Evolutionary conservation across 257 asterid genomes (phyloP).

Genomic region (Hygrophila difformis): DNA sequence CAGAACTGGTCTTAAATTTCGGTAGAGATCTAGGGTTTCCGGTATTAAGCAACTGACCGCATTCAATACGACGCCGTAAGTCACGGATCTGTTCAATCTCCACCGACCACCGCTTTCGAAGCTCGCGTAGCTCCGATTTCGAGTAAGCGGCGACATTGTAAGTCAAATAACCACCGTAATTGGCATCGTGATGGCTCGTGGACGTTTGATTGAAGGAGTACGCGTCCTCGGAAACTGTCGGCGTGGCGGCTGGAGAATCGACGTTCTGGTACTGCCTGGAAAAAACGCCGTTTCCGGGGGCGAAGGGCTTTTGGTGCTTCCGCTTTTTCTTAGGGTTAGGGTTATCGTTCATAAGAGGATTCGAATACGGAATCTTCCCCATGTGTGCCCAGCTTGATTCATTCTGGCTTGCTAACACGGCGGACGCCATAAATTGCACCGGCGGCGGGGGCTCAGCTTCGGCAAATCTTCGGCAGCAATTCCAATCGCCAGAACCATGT

Average conservation of each 20-base stretch:
- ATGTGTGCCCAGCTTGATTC: constrained; percentile 61
- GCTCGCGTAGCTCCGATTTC: constrained; percentile 30
- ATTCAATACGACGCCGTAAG: constrained; percentile 41
- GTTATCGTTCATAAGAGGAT: constrained; percentile 37
- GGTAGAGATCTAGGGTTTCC: constrained; percentile 32
- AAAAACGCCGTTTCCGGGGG: constrained; percentile 22
- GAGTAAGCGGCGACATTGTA: constrained; percentile 29
- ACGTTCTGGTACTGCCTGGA: constrained; percentile 2
- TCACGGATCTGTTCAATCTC: constrained; percentile 53
- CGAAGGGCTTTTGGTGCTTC: constrained; percentile 38
- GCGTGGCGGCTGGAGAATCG: constrained; percentile 41
- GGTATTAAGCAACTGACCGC: constrained; percentile 30
- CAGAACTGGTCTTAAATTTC: constrained; percentile 29
- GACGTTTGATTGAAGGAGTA: constrained; percentile 51
- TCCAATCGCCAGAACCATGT: constrained; percentile 29
- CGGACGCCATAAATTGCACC: constrained; percentile 57
- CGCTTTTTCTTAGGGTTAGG: constrained; percentile 49
- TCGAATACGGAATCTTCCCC: constrained; percentile 49
- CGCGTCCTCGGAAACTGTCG: constrained; percentile 60
- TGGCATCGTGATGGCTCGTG: constrained; percentile 23
- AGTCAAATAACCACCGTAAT: constrained; percentile 31
- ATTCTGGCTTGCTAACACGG: constrained; percentile 56
- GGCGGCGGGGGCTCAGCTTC: constrained; percentile 18
- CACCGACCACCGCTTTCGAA: constrained; percentile 28
- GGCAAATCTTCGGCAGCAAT: constrained; percentile 18